Conservation (phyloP, 176 grass and related monocot species). For the Musa troglodytarum region DNA sequence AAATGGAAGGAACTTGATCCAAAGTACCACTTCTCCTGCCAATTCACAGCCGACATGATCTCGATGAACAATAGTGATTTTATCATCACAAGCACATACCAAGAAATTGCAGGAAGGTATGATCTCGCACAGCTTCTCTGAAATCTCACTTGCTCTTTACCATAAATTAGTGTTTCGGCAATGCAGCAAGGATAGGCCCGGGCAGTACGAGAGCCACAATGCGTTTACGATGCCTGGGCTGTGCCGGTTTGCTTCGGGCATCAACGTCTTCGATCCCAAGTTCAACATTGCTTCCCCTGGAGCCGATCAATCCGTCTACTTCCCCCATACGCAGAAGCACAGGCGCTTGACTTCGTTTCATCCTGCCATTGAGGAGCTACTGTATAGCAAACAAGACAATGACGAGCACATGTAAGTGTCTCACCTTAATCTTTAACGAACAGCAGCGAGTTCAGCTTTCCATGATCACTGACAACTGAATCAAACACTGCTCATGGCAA, state of each 20-base stretch:
- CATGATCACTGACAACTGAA: background rate
- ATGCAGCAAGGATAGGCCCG: constrained; percentile 80
- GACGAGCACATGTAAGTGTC: constrained; percentile 64
- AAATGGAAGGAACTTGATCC: constrained; percentile 82
- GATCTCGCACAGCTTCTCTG: background rate
- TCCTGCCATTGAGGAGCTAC: constrained; percentile 73
- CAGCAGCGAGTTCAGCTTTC: too few species aligned
- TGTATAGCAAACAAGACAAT: constrained; percentile 64
- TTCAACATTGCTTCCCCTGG: constrained; percentile 95
- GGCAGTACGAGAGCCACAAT: constrained; percentile 86
- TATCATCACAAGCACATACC: constrained; percentile 93
- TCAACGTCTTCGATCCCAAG: constrained; percentile 92
- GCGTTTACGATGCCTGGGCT: constrained; percentile 92
- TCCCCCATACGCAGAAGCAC: constrained; percentile 79
- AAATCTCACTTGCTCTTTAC: background rate
- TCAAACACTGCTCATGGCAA: background rate
- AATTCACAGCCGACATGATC: constrained; percentile 96
- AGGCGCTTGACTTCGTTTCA: constrained; percentile 60
- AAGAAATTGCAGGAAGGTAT: constrained; percentile 94
- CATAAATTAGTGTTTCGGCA: constrained; percentile 7
- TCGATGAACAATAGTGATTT: constrained; percentile 90
- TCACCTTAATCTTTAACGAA: background rate
- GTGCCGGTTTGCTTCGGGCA: constrained; percentile 73
- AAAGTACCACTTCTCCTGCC: constrained; percentile 96
- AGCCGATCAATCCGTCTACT: constrained; percentile 87